Percentiles rank a stretch among this genome's conserved stretches.
Evolutionary conservation across 1,139 yeast species (phyloP).

Genomic region (Suhomyces atakaporum): DNA sequence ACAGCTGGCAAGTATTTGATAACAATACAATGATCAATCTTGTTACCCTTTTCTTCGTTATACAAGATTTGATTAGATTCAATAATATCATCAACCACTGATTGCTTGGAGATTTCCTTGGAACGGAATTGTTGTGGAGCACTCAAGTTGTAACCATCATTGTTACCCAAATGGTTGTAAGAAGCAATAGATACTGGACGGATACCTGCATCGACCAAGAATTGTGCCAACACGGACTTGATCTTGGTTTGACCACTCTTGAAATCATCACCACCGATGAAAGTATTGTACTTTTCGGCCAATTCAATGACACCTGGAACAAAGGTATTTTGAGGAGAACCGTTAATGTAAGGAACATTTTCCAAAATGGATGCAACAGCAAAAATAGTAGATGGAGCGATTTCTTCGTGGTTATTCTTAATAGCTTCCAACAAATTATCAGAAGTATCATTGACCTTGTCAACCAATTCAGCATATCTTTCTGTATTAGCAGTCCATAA

Average conservation of each 20-base stretch:
- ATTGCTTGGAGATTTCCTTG: constrained; percentile 89
- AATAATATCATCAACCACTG: constrained; percentile 93
- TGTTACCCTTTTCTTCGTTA: constrained; percentile 76
- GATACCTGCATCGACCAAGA: constrained; percentile 95
- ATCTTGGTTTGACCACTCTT: constrained; percentile 96
- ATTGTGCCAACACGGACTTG: constrained; percentile 94
- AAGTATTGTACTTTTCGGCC: constrained; percentile 74
- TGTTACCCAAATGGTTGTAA: constrained; percentile 94
- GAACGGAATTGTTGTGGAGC: constrained; percentile 94
- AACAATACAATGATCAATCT: constrained; percentile 92
- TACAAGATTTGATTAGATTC: constrained; percentile 85
- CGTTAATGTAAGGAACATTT: constrained; percentile 86
- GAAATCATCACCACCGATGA: constrained; percentile 97
- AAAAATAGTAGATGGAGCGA: constrained; percentile 88
- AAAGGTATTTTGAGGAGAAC: constrained; percentile 96
- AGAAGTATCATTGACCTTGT: constrained; percentile 86
- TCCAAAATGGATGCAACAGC: constrained; percentile 93
- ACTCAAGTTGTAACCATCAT: constrained; percentile 90
- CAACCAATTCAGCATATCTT: constrained; percentile 76
- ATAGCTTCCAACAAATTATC: constrained; percentile 75
- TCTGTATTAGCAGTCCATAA: constrained; percentile 98
- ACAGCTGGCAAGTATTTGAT: constrained; percentile 93
- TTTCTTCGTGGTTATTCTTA: constrained; percentile 77
- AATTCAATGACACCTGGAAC: constrained; percentile 93
- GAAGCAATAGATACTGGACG: constrained; percentile 93